phyloP scores from a whole-genome alignment of 148 eudicot species.

The Fagopyrum tataricum region DNA sequence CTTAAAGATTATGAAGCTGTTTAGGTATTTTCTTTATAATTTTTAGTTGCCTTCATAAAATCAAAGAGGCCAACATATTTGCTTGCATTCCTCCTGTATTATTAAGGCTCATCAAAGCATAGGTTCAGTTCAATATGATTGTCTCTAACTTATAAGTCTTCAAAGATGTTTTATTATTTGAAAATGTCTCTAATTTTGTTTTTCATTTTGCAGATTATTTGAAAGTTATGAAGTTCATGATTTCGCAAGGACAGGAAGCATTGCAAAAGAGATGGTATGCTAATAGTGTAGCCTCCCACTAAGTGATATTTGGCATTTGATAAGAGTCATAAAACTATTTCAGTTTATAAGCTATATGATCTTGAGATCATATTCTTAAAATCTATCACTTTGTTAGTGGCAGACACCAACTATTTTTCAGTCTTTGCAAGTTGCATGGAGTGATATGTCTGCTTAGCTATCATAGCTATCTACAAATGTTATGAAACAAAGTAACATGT shows the following conservation, averaged over 20 bases:
- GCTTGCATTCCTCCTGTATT: constrained; percentile 2
- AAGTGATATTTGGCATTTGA: neutral
- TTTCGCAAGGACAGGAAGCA: constrained; percentile 83
- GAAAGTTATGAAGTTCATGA: constrained; percentile 65
- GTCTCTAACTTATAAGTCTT: neutral
- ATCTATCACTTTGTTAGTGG: neutral
- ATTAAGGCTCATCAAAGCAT: neutral
- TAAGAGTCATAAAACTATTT: neutral
- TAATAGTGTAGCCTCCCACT: neutral
- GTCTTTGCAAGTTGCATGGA: neutral
- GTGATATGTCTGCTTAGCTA: neutral
- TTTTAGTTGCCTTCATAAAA: neutral
- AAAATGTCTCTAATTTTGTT: neutral
- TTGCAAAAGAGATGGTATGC: constrained; percentile 56
- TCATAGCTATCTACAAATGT: neutral
- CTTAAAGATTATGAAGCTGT: neutral
- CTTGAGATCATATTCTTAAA: neutral
- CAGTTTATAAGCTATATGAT: neutral
- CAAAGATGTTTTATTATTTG: neutral
- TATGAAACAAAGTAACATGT: neutral
- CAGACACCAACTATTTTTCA: neutral
- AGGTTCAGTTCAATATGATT: neutral
- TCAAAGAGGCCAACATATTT: neutral
- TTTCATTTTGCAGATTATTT: constrained; percentile 45
- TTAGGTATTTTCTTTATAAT: neutral